A percentile compares a stretch with the other conserved stretches of the same genome.
Conservation (phyloP, 2,329 filamentous ascomycete species). For the Aspergillus sp. region DNA sequence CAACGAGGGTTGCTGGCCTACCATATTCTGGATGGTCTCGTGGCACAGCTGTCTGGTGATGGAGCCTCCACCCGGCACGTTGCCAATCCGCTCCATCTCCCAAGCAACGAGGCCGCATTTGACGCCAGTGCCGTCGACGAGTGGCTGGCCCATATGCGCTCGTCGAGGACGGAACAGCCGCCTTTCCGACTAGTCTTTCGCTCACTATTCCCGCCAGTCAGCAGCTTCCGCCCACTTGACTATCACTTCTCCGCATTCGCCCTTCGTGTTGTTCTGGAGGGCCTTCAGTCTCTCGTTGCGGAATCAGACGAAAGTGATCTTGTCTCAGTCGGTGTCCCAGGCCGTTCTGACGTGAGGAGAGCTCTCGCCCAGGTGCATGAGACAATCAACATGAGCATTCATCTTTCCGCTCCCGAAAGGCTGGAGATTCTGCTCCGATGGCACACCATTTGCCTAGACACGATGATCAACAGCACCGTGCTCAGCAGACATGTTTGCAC, state of each 20-base stretch:
- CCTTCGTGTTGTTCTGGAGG: constrained; percentile 36
- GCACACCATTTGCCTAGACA: constrained; percentile 38
- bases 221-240: constrained; percentile 19
- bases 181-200: constrained; percentile 35
- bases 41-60: constrained; percentile 37
- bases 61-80: constrained; percentile 35
- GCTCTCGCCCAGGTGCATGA: constrained; percentile 34
- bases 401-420: constrained; percentile 27
- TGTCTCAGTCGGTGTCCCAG: constrained; percentile 31
- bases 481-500: constrained; percentile 33
- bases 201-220: constrained; percentile 28
- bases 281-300: constrained; percentile 35
- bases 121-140: constrained; percentile 32
- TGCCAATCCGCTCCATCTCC: constrained; percentile 32
- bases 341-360: constrained; percentile 28
- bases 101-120: constrained; percentile 33
- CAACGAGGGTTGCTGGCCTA: constrained; percentile 37
- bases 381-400: constrained; percentile 28
- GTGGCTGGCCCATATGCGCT: constrained; percentile 31
- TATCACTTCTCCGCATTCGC: constrained; percentile 33
- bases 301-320: constrained; percentile 31
- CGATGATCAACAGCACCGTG: constrained; percentile 31
- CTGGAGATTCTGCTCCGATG: constrained; percentile 36
- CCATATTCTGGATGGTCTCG: constrained; percentile 37
- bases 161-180: constrained; percentile 20